Conservation (phyloP, 192 early-diverging fungal species). For the Podila clonocystis region DNA sequence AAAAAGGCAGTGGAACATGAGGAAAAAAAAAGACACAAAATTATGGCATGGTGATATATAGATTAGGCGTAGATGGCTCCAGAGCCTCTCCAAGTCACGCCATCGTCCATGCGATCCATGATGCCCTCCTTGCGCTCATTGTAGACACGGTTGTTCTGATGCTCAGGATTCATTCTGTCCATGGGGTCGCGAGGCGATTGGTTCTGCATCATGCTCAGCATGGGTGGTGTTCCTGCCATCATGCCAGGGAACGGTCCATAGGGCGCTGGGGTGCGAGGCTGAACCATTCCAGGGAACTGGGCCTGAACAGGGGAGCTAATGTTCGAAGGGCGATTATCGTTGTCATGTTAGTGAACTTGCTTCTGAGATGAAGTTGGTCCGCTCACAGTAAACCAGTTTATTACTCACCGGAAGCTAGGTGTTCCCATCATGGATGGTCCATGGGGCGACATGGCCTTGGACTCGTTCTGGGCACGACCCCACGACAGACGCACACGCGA, state of each 20-base stretch:
- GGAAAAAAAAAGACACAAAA: too few species aligned
- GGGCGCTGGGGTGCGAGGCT: constrained; percentile 22
- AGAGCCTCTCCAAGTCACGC: constrained; percentile 55
- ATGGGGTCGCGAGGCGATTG: constrained; percentile 39
- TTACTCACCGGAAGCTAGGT: constrained; percentile 30
- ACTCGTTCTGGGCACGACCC: constrained; percentile 66
- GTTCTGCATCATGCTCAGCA: constrained; percentile 34
- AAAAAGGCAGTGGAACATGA: too few species aligned
- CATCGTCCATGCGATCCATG: constrained; percentile 55
- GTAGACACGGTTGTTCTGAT: constrained; percentile 28
- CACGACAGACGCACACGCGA: constrained; percentile 67
- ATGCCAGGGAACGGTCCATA: constrained; percentile 39
- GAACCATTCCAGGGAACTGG: constrained; percentile 31
- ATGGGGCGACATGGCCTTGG: constrained; percentile 49
- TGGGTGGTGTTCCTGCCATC: constrained; percentile 40
- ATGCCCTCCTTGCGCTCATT: constrained; percentile 52
- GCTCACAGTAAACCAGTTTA: neutral
- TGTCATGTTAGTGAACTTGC: neutral
- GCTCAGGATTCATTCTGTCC: constrained; percentile 33
- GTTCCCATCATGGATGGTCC: constrained; percentile 25
- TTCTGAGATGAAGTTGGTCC: neutral
- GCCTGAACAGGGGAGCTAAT: constrained; percentile 28
- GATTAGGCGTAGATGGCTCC: constrained; percentile 55
- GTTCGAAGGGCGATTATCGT: neutral
- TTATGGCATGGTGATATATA: neutral